These are phyloP conservation scores for Neotropicomus parvogracilis DNA, from an alignment of 1,284 basidiomycete species.

Conservation along the genomic window DNA sequence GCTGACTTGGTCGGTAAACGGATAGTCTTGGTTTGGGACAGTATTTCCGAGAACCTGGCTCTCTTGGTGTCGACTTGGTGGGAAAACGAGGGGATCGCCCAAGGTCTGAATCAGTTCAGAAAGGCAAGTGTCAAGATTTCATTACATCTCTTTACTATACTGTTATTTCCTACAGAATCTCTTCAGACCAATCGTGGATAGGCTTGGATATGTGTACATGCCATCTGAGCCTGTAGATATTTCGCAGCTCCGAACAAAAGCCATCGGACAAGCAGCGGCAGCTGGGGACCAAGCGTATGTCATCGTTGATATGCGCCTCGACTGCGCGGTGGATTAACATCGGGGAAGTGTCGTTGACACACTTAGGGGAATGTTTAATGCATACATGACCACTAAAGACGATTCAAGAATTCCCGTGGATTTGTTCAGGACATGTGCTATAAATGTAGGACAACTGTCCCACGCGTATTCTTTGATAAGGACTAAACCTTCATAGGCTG, in stretches of 20 bases:
- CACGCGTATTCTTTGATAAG: conserved; percentile 2
- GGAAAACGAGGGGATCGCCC: conserved; percentile 68
- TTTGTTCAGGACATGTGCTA: conserved; percentile 55
- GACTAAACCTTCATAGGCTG: conserved; percentile 43
- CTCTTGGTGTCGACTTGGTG: conserved; percentile 77
- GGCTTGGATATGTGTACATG: conserved; percentile 77
- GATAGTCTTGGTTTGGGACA: conserved; percentile 72
- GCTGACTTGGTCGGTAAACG: conserved; percentile 5
- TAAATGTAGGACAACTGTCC: conserved; percentile 38
- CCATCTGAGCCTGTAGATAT: conserved; percentile 69
- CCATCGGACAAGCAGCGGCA: conserved; percentile 64
- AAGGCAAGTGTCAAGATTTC: conserved; percentile 41
- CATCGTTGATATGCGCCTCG: not conserved
- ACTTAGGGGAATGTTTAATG: conserved; percentile 70
- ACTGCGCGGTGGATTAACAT: not conserved
- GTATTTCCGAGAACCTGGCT: conserved; percentile 54
- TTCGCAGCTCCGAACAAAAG: conserved; percentile 74
- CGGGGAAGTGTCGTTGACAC: conserved; percentile 64
- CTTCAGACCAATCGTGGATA: conserved; percentile 77
- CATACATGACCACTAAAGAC: conserved; percentile 71
- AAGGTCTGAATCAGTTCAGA: conserved; percentile 62
- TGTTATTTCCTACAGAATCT: conserved; percentile 45
- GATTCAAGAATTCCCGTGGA: conserved; percentile 80
- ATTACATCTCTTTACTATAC: not conserved
- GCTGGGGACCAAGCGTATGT: conserved; percentile 59